Base-by-base conservation (phyloP, 1,284 basidiomycete genomes). In the Marasmius fiardii region DNA sequence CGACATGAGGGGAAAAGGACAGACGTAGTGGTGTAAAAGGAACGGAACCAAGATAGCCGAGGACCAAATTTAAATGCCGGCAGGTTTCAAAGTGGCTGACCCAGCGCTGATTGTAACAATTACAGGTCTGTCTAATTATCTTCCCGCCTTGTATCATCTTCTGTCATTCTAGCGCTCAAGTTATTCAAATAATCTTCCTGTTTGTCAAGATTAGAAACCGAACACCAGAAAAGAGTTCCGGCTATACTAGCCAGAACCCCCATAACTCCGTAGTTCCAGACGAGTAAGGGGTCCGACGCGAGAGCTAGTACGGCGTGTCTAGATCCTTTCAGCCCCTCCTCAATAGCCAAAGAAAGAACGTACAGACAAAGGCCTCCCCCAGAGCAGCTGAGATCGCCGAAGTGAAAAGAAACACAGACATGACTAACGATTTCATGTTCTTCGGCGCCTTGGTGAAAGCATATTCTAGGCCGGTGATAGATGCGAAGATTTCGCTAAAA, bases 391-490 rank as follows among this genome's bases (percentile, higher is more conserved):
- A 68, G 52, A 92, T 55, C n/a, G 90, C 88, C 31, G 69, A 79
- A 68, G 71, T 86, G 74, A 93, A 92, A 43, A 93, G 72, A 75
- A 83, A 90, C 28, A 87, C 61, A 41, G 81, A 72, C 85, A 89
- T 90, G 57, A 92, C 86, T 57, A 92, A 78, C 43, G 85, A 88
- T 18, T 82, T 81, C 90, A 92, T 91, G 70, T 89, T 90, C 71
- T 77, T 83, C 14, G 90, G 88, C 8, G 88, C 86, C 67, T 92
- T 93, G 57, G 88, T 92, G 75, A 90, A 93, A n/a, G 92, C 93
- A 67, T 93, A 93, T 70, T 95, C 93, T 60, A 90, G 76, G 7
- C 86, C 86, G 0, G 92, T 93, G 71, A 95, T 92, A 6, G 88
- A 90, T 0, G 92, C 90, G 54, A 95, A 81, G 66, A 95, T 92